Conservation (phyloP, 495 filamentous ascomycete species). For the Penicillium samsonianum region DNA sequence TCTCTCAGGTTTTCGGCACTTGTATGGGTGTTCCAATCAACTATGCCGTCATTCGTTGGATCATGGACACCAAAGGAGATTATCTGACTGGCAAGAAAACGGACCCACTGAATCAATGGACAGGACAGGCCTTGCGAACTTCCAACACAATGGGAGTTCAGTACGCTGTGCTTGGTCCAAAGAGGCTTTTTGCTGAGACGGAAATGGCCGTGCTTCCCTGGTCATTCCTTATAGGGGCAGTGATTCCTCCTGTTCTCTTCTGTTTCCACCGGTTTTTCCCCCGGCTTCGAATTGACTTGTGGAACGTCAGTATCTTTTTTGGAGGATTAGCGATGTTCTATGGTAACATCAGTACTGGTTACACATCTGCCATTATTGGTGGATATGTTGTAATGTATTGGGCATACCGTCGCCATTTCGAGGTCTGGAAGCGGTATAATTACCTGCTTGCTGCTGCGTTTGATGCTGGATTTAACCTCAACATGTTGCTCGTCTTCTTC, state of each 20-base stretch:
- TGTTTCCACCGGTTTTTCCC: conserved; percentile 51
- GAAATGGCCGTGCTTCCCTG: conserved; percentile 55
- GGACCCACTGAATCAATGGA: conserved; percentile 59
- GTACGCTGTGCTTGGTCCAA: conserved; percentile 58
- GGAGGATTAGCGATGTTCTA: conserved; percentile 38
- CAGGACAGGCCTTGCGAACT: conserved; percentile 46
- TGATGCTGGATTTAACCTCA: conserved; percentile 59
- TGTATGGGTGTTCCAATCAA: conserved; percentile 47
- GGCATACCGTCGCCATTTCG: conserved; percentile 52
- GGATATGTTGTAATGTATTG: conserved; percentile 59
- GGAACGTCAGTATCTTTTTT: conserved; percentile 59
- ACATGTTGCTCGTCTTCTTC: conserved; percentile 57
- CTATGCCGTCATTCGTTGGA: conserved; percentile 48
- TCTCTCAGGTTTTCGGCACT: conserved; percentile 45
- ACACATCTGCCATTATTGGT: conserved; percentile 56
- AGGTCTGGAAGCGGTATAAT: conserved; percentile 59
- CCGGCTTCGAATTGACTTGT: conserved; percentile 51
- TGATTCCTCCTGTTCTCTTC: conserved; percentile 49
- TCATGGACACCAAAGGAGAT: conserved; percentile 51
- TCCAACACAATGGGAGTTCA: conserved; percentile 54
- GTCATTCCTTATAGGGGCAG: conserved; percentile 57
- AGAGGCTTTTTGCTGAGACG: conserved; percentile 50
- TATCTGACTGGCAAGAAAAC: conserved; percentile 51
- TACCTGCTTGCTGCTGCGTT: conserved; percentile 58
- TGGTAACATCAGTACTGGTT: conserved; percentile 51